phyloP scores from a whole-genome alignment of 2,329 filamentous ascomycete genomes.

The Phialophora chinensis region DNA sequence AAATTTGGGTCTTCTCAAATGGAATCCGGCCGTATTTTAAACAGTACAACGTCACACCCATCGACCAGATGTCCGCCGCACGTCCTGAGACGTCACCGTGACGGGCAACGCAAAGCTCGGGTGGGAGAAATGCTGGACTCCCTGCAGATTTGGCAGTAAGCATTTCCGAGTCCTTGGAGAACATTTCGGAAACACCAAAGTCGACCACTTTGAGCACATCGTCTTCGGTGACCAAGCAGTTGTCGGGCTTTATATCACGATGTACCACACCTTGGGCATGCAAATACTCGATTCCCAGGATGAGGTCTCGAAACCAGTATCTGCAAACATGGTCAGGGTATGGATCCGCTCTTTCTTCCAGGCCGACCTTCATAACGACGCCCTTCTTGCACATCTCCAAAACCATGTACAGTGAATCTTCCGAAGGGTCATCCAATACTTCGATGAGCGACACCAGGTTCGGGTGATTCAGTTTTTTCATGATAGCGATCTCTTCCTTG shows the following conservation, averaged over 20 bases:
- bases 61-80: constrained; percentile 96
- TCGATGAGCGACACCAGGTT: constrained; percentile 94
- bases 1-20: constrained; percentile 77
- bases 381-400: constrained; percentile 99
- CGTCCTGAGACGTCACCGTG: constrained; percentile 87
- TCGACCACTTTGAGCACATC: constrained; percentile 93
- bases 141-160: constrained; percentile 90
- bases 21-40: constrained; percentile 86
- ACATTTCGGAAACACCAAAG: constrained; percentile 99
- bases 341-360: constrained; percentile 81
- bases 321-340: constrained; percentile 83
- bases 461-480: constrained; percentile 96
- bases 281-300: constrained; percentile 92
- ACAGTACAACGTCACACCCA: constrained; percentile 95
- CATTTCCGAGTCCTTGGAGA: constrained; percentile 87
- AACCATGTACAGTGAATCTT: constrained; percentile 98
- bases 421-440: constrained; percentile 91
- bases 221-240: constrained; percentile 85
- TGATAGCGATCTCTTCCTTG: constrained; percentile 94
- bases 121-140: constrained; percentile 91
- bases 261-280: constrained; percentile 95
- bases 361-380: constrained; percentile 91
- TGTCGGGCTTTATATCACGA: constrained; percentile 97
- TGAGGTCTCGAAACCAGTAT: constrained; percentile 92
- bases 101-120: constrained; percentile 84